phyloP scores from a whole-genome alignment of 2,329 filamentous ascomycete species.

The Dactylonectria macrodidyma region DNA sequence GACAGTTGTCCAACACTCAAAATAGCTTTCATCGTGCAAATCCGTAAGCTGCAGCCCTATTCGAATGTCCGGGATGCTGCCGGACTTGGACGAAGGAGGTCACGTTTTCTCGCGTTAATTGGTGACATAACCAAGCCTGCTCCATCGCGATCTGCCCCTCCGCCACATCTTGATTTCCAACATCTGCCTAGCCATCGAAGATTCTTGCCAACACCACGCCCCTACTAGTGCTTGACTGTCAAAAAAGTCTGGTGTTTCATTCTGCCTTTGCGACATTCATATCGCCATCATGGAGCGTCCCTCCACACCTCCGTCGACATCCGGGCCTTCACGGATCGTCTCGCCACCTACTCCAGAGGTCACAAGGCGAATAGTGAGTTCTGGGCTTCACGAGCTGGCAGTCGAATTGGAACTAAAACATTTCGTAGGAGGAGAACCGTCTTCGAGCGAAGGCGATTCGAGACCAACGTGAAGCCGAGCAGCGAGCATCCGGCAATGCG shows the following conservation, averaged over 20 bases:
- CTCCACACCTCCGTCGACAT: slow-evolving; percentile 60
- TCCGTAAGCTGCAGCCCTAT: neutral
- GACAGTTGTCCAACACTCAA: too few species aligned
- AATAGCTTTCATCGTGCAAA: too few species aligned
- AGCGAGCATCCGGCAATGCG: slow-evolving; percentile 60
- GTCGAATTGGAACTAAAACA: neutral
- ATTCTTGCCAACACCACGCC: neutral
- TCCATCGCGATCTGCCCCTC: slow-evolving; percentile 49
- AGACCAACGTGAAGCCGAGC: slow-evolving; percentile 78
- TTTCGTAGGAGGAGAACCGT: slow-evolving; percentile 83
- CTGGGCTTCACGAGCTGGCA: neutral
- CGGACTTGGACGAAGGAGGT: slow-evolving; percentile 29
- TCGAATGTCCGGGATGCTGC: slow-evolving; percentile 1
- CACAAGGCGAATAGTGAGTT: slow-evolving; percentile 68
- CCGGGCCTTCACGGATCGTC: slow-evolving; percentile 49
- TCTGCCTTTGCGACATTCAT: slow-evolving; percentile 3
- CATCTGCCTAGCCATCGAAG: slow-evolving; percentile 1
- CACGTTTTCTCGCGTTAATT: slow-evolving; percentile 52
- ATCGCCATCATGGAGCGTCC: slow-evolving; percentile 61
- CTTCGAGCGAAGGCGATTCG: slow-evolving; percentile 90
- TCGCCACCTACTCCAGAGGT: slow-evolving; percentile 70
- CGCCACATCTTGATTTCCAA: slow-evolving; percentile 38
- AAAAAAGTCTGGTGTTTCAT: neutral
- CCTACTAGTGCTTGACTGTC: neutral
- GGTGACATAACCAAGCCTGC: slow-evolving; percentile 45